These are phyloP conservation scores for Lecanoromycetidae sp. DNA, from an alignment of 2,329 filamentous ascomycete genomes.

Conservation along the genomic window DNA sequence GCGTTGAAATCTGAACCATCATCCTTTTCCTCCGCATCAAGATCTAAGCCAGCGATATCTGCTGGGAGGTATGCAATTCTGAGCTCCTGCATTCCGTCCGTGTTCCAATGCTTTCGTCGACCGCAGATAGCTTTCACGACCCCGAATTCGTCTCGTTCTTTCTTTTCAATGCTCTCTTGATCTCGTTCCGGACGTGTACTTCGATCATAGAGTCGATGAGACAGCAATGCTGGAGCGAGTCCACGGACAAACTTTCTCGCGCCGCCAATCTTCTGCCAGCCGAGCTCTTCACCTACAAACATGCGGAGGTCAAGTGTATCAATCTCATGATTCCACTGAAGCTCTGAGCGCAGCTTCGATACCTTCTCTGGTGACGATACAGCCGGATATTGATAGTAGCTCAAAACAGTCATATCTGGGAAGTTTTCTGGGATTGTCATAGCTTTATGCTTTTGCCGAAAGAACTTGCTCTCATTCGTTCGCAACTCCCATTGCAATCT, in stretches of 20 bases:
- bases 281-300: slow-evolving; percentile 69
- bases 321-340: slow-evolving; percentile 52
- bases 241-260: slow-evolving; percentile 76
- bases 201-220: slow-evolving; percentile 43
- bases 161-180: slow-evolving; percentile 18
- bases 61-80: slow-evolving; percentile 66
- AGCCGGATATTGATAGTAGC: slow-evolving; percentile 78
- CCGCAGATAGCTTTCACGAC: slow-evolving; percentile 57
- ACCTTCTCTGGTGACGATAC: slow-evolving; percentile 55
- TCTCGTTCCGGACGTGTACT: slow-evolving; percentile 25
- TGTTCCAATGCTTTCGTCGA: slow-evolving; percentile 57
- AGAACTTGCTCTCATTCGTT: slow-evolving; percentile 73
- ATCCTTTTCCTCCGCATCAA: slow-evolving; percentile 48
- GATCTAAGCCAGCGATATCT: slow-evolving; percentile 63
- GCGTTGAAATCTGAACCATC: slow-evolving; percentile 29
- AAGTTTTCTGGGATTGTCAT: slow-evolving; percentile 69
- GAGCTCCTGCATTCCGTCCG: slow-evolving; percentile 64
- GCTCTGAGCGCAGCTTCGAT: slow-evolving; percentile 39
- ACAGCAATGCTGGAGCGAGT: slow-evolving; percentile 63
- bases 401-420: slow-evolving; percentile 63
- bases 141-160: slow-evolving; percentile 37
- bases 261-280: slow-evolving; percentile 68
- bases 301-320: slow-evolving; percentile 56
- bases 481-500: slow-evolving; percentile 61
- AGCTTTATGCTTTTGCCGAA: slow-evolving; percentile 61